Evolutionary conservation across 345 rosid species (phyloP).

Genomic region (Physaria fendleri): DNA sequence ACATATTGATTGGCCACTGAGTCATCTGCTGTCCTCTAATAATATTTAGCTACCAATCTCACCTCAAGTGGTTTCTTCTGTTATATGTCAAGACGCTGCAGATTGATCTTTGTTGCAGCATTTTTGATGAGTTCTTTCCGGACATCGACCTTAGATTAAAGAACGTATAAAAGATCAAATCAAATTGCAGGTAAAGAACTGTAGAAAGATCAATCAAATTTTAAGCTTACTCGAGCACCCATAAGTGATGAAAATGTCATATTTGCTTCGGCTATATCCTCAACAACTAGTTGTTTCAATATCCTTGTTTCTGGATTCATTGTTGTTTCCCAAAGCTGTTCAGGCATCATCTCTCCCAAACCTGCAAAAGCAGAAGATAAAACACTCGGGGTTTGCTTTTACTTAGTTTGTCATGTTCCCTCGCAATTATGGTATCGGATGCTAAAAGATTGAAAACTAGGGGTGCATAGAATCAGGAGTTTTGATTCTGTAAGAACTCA

Average conservation of each 20-base stretch:
- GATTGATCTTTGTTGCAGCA: conserved; percentile 47
- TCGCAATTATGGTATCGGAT: neutral
- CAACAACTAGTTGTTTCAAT: conserved; percentile 72
- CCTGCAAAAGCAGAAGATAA: conserved; percentile 36
- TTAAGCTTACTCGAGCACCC: conserved; percentile 72
- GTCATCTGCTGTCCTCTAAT: no score
- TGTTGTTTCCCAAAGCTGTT: conserved; percentile 95
- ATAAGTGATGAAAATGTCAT: conserved; percentile 79
- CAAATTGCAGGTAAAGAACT: neutral
- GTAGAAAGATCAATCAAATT: neutral
- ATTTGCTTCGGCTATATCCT: conserved; percentile 75
- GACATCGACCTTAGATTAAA: conserved; percentile 53
- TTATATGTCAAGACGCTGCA: conserved; percentile 72
- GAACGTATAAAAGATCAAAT: neutral
- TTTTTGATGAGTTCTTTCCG: conserved; percentile 77
- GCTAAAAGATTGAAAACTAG: neutral
- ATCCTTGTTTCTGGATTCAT: conserved; percentile 81
- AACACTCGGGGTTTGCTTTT: neutral
- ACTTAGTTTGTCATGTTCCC: neutral
- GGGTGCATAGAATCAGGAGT: neutral
- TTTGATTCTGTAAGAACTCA: neutral
- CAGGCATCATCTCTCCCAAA: conserved; percentile 99
- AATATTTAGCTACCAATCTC: neutral
- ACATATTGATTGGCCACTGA: no score
- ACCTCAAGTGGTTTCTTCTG: neutral